A percentile compares a stretch with the other conserved stretches of the same genome.
Conservation (phyloP, 2,329 filamentous ascomycete genomes). For the Mycosphaerella sp. region DNA sequence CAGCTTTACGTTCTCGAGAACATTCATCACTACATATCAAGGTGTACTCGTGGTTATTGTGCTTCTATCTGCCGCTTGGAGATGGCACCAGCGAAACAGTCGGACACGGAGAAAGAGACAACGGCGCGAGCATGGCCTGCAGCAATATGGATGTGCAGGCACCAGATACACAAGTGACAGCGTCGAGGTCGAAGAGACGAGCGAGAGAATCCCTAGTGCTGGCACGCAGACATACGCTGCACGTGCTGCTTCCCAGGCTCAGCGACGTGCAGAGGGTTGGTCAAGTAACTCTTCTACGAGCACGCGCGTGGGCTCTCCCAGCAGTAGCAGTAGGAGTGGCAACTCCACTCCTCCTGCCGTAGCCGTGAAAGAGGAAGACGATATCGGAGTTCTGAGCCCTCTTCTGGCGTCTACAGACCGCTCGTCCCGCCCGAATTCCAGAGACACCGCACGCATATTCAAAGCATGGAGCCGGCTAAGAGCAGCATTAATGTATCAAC, state of each 20-base stretch:
- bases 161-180: neutral
- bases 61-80: conserved; percentile 33
- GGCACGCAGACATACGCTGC: neutral
- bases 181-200: neutral
- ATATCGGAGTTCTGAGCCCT: conserved; percentile 30
- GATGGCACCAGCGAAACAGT: conserved; percentile 12
- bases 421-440: neutral
- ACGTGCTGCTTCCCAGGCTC: neutral
- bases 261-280: conserved; percentile 1
- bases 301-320: conserved; percentile 27
- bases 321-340: conserved; percentile 16
- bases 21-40: conserved; percentile 39
- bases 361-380: conserved; percentile 3
- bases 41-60: conserved; percentile 36
- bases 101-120: conserved; percentile 6
- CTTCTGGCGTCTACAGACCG: conserved; percentile 27
- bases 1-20: conserved; percentile 31
- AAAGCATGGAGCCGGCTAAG: conserved; percentile 7
- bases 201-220: neutral
- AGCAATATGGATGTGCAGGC: neutral
- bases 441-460: neutral
- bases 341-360: conserved; percentile 31
- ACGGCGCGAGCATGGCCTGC: conserved; percentile 6
- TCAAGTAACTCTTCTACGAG: conserved; percentile 38
- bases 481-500: conserved; percentile 50